These are phyloP conservation scores for Allium sativum DNA, from an alignment of 106 monocot species.

Conservation along the genomic window DNA sequence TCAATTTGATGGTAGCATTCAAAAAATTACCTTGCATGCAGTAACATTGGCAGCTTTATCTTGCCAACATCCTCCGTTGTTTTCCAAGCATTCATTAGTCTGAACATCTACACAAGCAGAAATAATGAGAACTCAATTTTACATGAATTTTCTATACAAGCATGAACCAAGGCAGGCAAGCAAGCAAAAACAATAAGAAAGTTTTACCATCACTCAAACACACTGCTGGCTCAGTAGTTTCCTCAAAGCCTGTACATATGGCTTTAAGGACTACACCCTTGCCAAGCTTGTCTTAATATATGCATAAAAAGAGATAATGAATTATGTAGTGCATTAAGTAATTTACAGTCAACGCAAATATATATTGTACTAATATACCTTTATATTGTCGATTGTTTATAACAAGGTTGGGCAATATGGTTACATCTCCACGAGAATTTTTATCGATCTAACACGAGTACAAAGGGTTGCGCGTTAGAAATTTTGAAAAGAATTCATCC, in stretches of 20 bases:
- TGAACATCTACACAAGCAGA: constrained; percentile 20
- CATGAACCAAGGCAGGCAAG: constrained; percentile 1
- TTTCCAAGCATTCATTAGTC: constrained; percentile 62
- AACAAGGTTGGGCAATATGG: constrained; percentile 46
- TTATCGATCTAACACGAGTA: constrained; percentile 30
- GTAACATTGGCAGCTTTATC: constrained; percentile 37
- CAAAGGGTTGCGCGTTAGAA: not conserved
- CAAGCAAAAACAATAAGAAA: constrained; percentile 12
- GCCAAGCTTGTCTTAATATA: constrained; percentile 51
- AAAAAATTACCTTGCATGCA: constrained; percentile 45
- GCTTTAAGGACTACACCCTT: constrained; percentile 50
- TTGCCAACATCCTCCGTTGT: constrained; percentile 63
- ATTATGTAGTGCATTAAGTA: not conserved
- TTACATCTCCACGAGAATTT: constrained; percentile 38
- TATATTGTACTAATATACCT: constrained; percentile 20
- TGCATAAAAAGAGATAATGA: constrained; percentile 3
- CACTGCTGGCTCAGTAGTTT: constrained; percentile 53
- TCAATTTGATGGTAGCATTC: too few species aligned
- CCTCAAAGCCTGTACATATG: constrained; percentile 50
- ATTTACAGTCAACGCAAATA: constrained; percentile 1
- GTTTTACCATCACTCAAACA: constrained; percentile 38
- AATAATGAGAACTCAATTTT: not conserved
- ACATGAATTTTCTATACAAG: not conserved
- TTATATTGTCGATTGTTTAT: constrained; percentile 46
- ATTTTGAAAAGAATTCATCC: not conserved